Conservation (phyloP, 1,284 basidiomycete genomes). For the Meira nashicola region DNA sequence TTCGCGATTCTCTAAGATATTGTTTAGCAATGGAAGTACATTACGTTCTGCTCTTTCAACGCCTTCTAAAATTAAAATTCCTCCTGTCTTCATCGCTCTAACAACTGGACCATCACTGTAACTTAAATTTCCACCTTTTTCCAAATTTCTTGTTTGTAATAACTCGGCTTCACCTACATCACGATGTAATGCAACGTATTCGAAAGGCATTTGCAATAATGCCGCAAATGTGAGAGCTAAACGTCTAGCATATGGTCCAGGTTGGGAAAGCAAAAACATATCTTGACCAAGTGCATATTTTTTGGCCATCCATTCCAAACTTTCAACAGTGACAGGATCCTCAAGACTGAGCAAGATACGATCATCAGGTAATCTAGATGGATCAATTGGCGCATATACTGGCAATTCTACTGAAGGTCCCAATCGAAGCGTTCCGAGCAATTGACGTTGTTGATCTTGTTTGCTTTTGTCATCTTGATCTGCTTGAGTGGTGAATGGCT, state of each 20-base stretch:
- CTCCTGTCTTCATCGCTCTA: slow-evolving; percentile 53
- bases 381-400: slow-evolving; percentile 36
- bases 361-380: slow-evolving; percentile 33
- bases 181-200: slow-evolving; percentile 53
- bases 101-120: slow-evolving; percentile 53
- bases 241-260: slow-evolving; percentile 53
- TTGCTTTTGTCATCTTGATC: too few species aligned
- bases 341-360: slow-evolving; percentile 44
- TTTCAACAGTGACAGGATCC: slow-evolving; percentile 46
- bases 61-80: slow-evolving; percentile 53
- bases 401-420: slow-evolving; percentile 47
- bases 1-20: slow-evolving; percentile 52
- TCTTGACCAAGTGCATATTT: slow-evolving; percentile 52
- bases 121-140: slow-evolving; percentile 45
- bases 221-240: slow-evolving; percentile 53
- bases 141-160: slow-evolving; percentile 50
- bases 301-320: slow-evolving; percentile 49
- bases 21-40: slow-evolving; percentile 53
- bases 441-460: slow-evolving; percentile 6
- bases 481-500: slow-evolving; percentile 12
- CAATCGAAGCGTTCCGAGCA: slow-evolving; percentile 40
- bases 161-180: slow-evolving; percentile 54
- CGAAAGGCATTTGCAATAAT: slow-evolving; percentile 49
- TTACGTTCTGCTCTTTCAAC: slow-evolving; percentile 52
- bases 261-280: slow-evolving; percentile 50